A percentile compares a stretch with the other conserved stretches of the same genome.
These are phyloP conservation scores for Colletotrichum spinosum DNA, from an alignment of 2,329 filamentous ascomycete genomes.

Conservation along the genomic window DNA sequence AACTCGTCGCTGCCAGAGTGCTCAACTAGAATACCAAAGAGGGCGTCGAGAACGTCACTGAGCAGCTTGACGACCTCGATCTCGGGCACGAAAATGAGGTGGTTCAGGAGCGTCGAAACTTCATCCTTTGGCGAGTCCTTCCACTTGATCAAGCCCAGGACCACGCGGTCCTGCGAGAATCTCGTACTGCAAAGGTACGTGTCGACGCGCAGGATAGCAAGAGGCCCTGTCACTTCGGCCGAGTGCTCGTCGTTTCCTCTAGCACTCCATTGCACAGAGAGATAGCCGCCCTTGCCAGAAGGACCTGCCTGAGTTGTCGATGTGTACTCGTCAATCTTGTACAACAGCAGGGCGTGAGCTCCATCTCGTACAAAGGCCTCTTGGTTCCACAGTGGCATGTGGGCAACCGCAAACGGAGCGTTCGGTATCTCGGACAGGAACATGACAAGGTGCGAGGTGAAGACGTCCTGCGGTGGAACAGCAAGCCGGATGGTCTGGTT, in stretches of 20 bases:
- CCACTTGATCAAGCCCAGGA: conserved; percentile 89
- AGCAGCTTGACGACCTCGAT: conserved; percentile 97
- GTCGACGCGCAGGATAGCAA: conserved; percentile 82
- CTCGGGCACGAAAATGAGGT: conserved; percentile 92
- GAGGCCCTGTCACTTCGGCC: conserved; percentile 81
- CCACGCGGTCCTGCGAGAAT: conserved; percentile 90
- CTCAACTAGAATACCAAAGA: conserved; percentile 92
- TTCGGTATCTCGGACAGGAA: conserved; percentile 88
- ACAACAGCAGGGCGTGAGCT: conserved; percentile 81
- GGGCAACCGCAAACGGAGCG: conserved; percentile 89
- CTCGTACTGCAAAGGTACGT: conserved; percentile 95
- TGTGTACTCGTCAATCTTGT: conserved; percentile 92
- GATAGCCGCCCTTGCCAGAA: conserved; percentile 84
- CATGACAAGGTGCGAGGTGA: conserved; percentile 87
- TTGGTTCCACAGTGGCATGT: conserved; percentile 94
- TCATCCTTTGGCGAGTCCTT: conserved; percentile 79
- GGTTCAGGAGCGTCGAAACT: conserved; percentile 79
- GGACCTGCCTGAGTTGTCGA: conserved; percentile 72
- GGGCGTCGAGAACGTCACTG: conserved; percentile 86
- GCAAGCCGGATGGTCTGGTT: conserved; percentile 87
- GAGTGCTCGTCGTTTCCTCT: conserved; percentile 74
- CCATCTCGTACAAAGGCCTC: conserved; percentile 92
- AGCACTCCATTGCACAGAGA: conserved; percentile 84
- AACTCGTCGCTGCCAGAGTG: conserved; percentile 92
- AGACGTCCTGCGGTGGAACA: conserved; percentile 82